Base-by-base conservation (phyloP, 257 asterid genomes). In the Nicotiana knightiana region DNA sequence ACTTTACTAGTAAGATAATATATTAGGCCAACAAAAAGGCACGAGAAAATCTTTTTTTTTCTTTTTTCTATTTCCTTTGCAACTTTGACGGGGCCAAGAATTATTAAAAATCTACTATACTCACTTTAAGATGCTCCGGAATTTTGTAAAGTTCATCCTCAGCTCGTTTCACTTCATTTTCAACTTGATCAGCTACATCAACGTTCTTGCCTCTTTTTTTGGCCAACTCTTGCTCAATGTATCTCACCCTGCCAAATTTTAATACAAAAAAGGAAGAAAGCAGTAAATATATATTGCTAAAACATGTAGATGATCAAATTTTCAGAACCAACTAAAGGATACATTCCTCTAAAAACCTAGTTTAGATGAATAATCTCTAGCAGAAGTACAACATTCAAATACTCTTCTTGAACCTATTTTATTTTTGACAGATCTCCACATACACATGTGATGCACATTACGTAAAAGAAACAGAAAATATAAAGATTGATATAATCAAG, bases 91-190 rank as follows among this genome's bases (percentile, higher is more conserved):
- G 46, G 28, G 26, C 4, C 28, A 75, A 75, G 79, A 75, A 75
- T n/a, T 75, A 51, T 15, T 28, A 75, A 48, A 32, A 26, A 51
- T 75, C 63, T 51, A 21, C 80, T 57, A 59, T 80, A 87, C 96
- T 89, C 83, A 92, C 98, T 83, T 91, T 96, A 81, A 96, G 97
- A 86, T 94, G 93, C 87, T 96, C 99, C 8, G 99, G 99, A 63
- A 96, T 94, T 85, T 91, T 86, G 82, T 94, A 96, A 62, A 94
- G 87, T 90, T 92, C 95, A 84, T 94, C 97, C 89, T 94, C 98
- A 4, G 98, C 99, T 82, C 86, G 94, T 85, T 89, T 91, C 63
- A 96, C 83, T 28, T 90, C 97, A 84, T 88, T 94, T 67, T 89
- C 91, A 78, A 83, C 93, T 85, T 92, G 94, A 84, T 90, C 83